Base-by-base conservation (phyloP, 2,329 filamentous ascomycete genomes). In the Alternaria metachromatica region DNA sequence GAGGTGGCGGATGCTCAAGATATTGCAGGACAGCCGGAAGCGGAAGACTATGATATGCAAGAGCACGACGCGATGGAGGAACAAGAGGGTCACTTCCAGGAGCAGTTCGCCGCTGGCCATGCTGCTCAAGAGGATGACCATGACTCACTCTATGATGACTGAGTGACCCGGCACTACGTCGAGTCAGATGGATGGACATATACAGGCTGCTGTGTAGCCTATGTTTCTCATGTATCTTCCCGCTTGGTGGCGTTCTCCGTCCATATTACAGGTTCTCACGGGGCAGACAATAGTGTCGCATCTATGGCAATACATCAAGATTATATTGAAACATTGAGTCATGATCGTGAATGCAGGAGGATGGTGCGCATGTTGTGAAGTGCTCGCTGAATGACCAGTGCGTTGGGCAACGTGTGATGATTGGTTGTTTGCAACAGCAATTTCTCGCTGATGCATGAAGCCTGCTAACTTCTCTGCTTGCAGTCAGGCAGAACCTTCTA, bases 61-160 rank as follows among this genome's bases (percentile, higher is more conserved):
- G 59, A 49, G 6, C 58, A 60, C 13, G 28, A 37, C 6, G 44
- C 15, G 3, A 30, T 54, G 21, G 62, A 68, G 23, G 60, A 64
- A 9, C 60, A 67, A 12, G 62, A 63, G 4, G 66, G 62, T 2
- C 68, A 74, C 25, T 75, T 75, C 45, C 67, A 73, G 10, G 71
- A 76, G 55, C 71, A 76, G 53, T 68, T 73, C 37, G 69, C 63
- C n/a, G 66, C 69, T 53, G 71, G 63, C 3, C 58, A 65, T 28
- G 54, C 49, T 23, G 58, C 53, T 43, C 51, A 60, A 12, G 62
- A 58, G 13, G 62, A 69, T 25, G 71, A 70, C 12, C 56, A 63
- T 6, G 69, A 75, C 41, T 72, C 66, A 12, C 64, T 76, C 26
- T 72, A 74, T 55, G 72, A 59, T 13, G 63, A 69, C 28, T 76